Base-by-base conservation (phyloP, 805 yeast species). In the Spathaspora hagerdaliae region DNA sequence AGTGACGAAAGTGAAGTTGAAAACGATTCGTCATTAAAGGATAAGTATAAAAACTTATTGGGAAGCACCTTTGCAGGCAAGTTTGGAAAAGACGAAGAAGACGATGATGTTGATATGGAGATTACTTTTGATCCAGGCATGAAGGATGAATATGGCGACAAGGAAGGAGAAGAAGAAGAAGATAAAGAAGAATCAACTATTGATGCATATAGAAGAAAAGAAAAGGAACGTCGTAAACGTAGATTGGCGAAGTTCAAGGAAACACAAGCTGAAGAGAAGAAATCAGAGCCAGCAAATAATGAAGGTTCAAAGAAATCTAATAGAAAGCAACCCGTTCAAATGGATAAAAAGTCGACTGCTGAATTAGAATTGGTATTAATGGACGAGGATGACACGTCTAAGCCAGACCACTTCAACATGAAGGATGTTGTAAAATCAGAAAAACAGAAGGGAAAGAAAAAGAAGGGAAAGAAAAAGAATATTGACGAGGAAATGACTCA, bases 71-170 rank as follows among this genome's bases (percentile, higher is more conserved):
- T 73, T 44, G 61, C 63, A 2, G 3, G 12, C 9, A 60, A 56
- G 42, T 52, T 54, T 35, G 59, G 58, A 14, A 47, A 48, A 26
- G 60, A 51, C 10, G 62, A 52, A 0, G 78, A 69, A 13, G 83
- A 80, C 27, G 85, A 73, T 41, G 92, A 82, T 40, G 84, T 87
- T 27, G 97, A 90, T 58, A 87, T 94, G 89, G 98, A 94, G 63
- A 87, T 94, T 55, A 90, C 97, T 0, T 94, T 94, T 65, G 89
- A 91, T 34, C 97, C 98, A 2, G 97, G 88, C 3, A 66, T 90
- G 43, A 77, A 76, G 38, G 80, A 74, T 27, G 67, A 60, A 15
- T 2, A 43, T 47, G n/a, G 12, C 12, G 46, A 61, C 24, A 57
- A 62, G 9, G 70, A 59, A 10, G 66, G 66, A 41, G 64, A 58